Evolutionary conservation across 2,329 filamentous ascomycete genomes (phyloP).

Genomic region (Davidsoniella neocaledoniae): DNA sequence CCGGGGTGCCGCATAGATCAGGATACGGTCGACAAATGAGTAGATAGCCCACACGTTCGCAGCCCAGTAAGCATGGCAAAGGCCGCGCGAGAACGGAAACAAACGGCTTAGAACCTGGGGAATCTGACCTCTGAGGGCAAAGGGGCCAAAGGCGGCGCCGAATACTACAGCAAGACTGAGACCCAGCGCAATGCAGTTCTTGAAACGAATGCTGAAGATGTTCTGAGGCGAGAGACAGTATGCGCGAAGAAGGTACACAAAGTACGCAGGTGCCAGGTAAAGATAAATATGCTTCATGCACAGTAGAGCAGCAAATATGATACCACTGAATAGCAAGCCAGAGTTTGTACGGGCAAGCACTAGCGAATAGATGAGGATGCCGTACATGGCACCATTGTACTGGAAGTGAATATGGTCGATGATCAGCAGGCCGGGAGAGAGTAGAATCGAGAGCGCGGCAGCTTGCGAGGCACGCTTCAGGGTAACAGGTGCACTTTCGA

Average conservation of each 20-base stretch:
- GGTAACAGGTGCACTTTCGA: constrained; percentile 48
- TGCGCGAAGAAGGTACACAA: constrained; percentile 73
- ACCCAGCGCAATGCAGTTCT: constrained; percentile 73
- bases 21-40: constrained; percentile 67
- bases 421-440: constrained; percentile 85
- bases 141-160: constrained; percentile 74
- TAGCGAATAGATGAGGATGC: constrained; percentile 71
- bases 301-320: constrained; percentile 68
- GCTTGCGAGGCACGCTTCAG: constrained; percentile 68
- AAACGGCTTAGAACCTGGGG: constrained; percentile 68
- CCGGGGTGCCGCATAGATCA: constrained; percentile 75
- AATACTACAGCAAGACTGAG: constrained; percentile 54
- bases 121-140: constrained; percentile 64
- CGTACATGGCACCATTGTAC: constrained; percentile 96
- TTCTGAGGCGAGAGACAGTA: constrained; percentile 74
- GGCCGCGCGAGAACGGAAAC: constrained; percentile 83
- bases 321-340: constrained; percentile 59
- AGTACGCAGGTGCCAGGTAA: constrained; percentile 90
- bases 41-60: constrained; percentile 96
- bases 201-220: constrained; percentile 56
- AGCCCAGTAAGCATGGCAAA: constrained; percentile 98
- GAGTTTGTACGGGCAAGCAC: constrained; percentile 62
- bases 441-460: constrained; percentile 70
- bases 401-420: constrained; percentile 99
- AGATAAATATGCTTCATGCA: constrained; percentile 98